Evolutionary conservation across 2,329 filamentous ascomycete species (phyloP), one percentile per base, ranked within the genome.

Genomic region (Cladophialophora psammophila): DNA sequence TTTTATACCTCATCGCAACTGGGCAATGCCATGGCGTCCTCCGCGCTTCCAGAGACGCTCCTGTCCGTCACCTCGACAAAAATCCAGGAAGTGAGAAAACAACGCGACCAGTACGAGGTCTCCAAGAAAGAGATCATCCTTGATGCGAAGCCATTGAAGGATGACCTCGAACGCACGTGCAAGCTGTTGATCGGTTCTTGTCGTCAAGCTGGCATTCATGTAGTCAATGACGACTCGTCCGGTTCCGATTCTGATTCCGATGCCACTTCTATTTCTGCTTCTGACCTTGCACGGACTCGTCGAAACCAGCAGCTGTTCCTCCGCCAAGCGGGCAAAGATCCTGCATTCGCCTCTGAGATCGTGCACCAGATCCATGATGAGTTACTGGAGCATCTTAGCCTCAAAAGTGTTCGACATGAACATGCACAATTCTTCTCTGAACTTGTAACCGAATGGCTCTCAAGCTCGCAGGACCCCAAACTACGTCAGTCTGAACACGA

Each of bases 391-490:
- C 80, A 83, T 38, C 70, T 89, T 5, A 74, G 79, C 13, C 78
- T 82, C n/a, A 80, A 86, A 69, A 81, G 81, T n/a, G 79, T 82
- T 57, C 86, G 84, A 65, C 83, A 87, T 70, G 80, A 85, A 18
- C 85, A 87, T 72, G 86, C 86, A 0, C 78, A 80, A 6, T 79
- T 89, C 36, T 88, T 88, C 73, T 83, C 84, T 18, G 75, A 82
- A 45, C 75, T 89, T 31, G 83, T 87, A 12, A 84, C 80, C 0
- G 85, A 87, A 69, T 87, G 85, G 82, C 76, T 88, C 58, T 76
- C 78, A 1, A 74, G 77, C 10, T 75, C 79, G 0, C 73, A 77
- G 5, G 72, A 71, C 8, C 57, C 61, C 10, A 38, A 68, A 13
- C 45, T 69, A 18, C 20, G 13, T 6, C 52, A 67, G 1, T 64